A percentile compares a stretch with the other conserved stretches of the same genome.
Conservation (phyloP, 495 filamentous ascomycete species). For the Aeminium ludgeri region DNA sequence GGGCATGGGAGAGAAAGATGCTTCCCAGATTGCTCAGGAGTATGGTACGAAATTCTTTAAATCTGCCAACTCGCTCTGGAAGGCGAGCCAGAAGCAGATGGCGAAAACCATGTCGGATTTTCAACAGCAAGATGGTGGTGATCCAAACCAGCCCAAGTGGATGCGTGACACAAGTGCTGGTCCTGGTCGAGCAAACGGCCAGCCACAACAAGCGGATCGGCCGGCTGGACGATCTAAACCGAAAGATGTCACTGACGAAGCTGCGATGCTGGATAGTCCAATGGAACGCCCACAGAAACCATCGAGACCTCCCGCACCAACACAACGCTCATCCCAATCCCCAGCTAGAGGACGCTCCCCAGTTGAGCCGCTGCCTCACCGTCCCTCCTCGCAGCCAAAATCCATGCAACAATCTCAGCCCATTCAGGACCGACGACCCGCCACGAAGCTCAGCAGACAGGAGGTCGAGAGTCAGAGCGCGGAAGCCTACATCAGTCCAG, state of each 20-base stretch:
- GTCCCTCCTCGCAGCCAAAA: conserved; percentile 31
- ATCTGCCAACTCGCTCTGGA: conserved; percentile 89
- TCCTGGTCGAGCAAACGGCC: conserved; percentile 1
- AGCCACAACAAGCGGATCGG: conserved; percentile 6
- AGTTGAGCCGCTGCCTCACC: conserved; percentile 2
- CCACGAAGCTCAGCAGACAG: conserved; percentile 42
- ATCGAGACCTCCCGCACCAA: neutral
- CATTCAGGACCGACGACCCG: conserved; percentile 36
- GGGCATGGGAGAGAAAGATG: conserved; percentile 45
- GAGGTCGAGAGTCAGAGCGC: conserved; percentile 64
- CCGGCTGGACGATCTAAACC: neutral
- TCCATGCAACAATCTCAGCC: conserved; percentile 25
- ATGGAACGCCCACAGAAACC: conserved; percentile 28
- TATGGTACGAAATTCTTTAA: conserved; percentile 75
- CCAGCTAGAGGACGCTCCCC: conserved; percentile 9
- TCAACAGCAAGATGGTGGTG: conserved; percentile 47
- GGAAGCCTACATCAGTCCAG: conserved; percentile 80
- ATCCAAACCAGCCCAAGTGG: conserved; percentile 82
- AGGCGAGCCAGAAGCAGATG: conserved; percentile 81
- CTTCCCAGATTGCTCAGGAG: conserved; percentile 63
- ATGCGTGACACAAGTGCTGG: conserved; percentile 51
- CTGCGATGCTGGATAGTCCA: conserved; percentile 63
- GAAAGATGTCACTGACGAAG: conserved; percentile 61
- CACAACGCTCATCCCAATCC: neutral
- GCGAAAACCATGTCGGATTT: conserved; percentile 87